Evolutionary conservation across 441 rosid genomes (phyloP).

Genomic region (Pelargonium myrrhifolium): DNA sequence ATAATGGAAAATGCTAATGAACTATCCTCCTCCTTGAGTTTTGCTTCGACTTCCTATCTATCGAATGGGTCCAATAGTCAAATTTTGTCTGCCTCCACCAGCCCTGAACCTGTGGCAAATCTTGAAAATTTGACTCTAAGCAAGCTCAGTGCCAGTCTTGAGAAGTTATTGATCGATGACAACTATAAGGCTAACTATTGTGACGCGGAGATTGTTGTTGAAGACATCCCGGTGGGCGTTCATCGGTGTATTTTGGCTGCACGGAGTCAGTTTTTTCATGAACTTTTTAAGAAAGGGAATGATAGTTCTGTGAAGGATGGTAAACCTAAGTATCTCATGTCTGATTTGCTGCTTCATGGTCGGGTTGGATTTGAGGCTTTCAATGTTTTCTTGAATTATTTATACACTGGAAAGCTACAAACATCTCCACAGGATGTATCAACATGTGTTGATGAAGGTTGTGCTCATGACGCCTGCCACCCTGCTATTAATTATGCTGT

Average conservation of each 20-base stretch:
- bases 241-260: conserved; percentile 33
- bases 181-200: conserved; percentile 18
- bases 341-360: conserved; percentile 24
- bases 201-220: conserved; percentile 31
- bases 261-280: conserved; percentile 25
- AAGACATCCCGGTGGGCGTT: conserved; percentile 21
- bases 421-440: conserved; percentile 25
- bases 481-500: conserved; percentile 27
- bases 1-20: conserved; percentile 22
- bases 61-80: conserved; percentile 19
- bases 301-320: conserved; percentile 4
- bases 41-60: conserved; percentile 22
- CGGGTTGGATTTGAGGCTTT: conserved; percentile 29
- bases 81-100: neutral
- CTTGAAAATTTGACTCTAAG: conserved; percentile 24
- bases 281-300: conserved; percentile 21
- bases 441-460: conserved; percentile 21
- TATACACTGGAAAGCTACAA: conserved; percentile 28
- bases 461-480: conserved; percentile 27
- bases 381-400: conserved; percentile 24
- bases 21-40: conserved; percentile 24
- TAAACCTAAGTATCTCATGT: conserved; percentile 26
- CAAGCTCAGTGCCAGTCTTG: conserved; percentile 31
- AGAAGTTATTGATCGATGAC: conserved; percentile 19
- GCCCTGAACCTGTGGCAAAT: conserved; percentile 15